Evolutionary conservation across 2,329 filamentous ascomycete species (phyloP).

Genomic region (Pseudogymnoascus sp.): DNA sequence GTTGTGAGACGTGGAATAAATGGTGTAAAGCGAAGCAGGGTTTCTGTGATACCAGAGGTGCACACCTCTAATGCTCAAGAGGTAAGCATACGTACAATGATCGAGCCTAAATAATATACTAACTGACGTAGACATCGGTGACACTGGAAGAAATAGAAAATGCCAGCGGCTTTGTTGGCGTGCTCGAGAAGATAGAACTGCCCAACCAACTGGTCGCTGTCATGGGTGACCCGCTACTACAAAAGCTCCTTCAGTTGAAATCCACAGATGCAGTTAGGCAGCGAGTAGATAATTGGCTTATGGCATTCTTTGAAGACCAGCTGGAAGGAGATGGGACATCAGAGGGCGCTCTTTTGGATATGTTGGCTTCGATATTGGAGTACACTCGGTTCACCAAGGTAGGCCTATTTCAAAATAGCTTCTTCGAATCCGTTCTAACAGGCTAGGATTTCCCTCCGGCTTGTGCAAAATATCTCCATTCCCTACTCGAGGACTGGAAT

Average conservation of each 20-base stretch:
- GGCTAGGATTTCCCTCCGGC: constrained; percentile 27
- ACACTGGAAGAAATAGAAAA: constrained; percentile 72
- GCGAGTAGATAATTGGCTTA: constrained; percentile 52
- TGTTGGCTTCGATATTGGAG: constrained; percentile 46
- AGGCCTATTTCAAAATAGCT: constrained; percentile 14
- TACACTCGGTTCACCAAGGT: constrained; percentile 52
- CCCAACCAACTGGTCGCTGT: constrained; percentile 76
- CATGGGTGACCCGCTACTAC: constrained; percentile 65
- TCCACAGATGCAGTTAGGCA: constrained; percentile 43
- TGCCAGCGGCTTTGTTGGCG: constrained; percentile 59
- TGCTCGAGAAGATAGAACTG: constrained; percentile 68
- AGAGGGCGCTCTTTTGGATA: constrained; percentile 41
- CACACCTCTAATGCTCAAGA: constrained; percentile 67
- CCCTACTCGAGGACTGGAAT: constrained; percentile 53
- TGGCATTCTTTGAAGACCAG: constrained; percentile 45
- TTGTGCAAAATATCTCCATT: constrained; percentile 40
- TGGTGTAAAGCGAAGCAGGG: constrained; percentile 38
- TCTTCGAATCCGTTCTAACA: constrained; percentile 15
- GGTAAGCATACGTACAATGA: constrained; percentile 30
- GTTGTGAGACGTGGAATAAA: constrained; percentile 46
- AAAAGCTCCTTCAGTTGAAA: constrained; percentile 64
- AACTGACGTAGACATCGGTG: constrained; percentile 42
- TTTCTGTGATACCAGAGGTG: constrained; percentile 54
- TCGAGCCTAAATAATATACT: constrained; percentile 23
- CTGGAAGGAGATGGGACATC: constrained; percentile 44